phyloP scores from a whole-genome alignment of 2,329 filamentous ascomycete genomes.

The Trichoderma brevicompactum region DNA sequence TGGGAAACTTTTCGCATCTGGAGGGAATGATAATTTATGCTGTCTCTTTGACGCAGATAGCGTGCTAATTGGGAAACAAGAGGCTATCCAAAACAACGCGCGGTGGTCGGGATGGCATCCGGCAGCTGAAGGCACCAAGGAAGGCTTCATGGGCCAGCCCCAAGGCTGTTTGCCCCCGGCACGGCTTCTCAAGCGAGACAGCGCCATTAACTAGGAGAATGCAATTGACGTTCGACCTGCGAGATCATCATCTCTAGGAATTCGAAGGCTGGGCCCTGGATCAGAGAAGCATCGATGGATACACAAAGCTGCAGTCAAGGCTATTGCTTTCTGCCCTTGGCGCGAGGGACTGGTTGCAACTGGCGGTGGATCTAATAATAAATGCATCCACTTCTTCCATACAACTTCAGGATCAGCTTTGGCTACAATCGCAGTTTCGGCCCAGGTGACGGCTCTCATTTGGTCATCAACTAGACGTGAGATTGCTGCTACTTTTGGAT shows the following conservation, averaged over 20 bases:
- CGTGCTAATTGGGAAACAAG: conserved; percentile 47
- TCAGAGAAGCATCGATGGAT: conserved; percentile 72
- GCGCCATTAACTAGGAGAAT: conserved; percentile 23
- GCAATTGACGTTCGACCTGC: conserved; percentile 39
- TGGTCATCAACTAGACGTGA: conserved; percentile 87
- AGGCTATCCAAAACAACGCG: neutral
- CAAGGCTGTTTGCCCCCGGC: neutral
- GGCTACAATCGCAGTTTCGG: conserved; percentile 87
- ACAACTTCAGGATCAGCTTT: conserved; percentile 80
- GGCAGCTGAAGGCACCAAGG: neutral
- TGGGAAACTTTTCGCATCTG: conserved; percentile 78
- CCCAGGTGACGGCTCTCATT: conserved; percentile 90
- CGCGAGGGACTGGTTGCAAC: conserved; percentile 84
- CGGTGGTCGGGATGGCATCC: conserved; percentile 12
- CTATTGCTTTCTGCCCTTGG: conserved; percentile 97
- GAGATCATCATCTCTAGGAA: conserved; percentile 40
- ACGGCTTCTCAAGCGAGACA: neutral
- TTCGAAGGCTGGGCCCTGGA: conserved; percentile 56
- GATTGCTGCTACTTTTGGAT: conserved; percentile 92
- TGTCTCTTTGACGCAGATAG: conserved; percentile 75
- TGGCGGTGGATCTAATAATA: conserved; percentile 91
- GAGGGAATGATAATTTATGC: conserved; percentile 91
- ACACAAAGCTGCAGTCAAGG: conserved; percentile 90
- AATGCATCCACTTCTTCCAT: conserved; percentile 95
- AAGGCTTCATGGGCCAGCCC: neutral